Base-by-base conservation (phyloP, 352 stramenopile genomes). In the Globisporangium acanthophoron region DNA sequence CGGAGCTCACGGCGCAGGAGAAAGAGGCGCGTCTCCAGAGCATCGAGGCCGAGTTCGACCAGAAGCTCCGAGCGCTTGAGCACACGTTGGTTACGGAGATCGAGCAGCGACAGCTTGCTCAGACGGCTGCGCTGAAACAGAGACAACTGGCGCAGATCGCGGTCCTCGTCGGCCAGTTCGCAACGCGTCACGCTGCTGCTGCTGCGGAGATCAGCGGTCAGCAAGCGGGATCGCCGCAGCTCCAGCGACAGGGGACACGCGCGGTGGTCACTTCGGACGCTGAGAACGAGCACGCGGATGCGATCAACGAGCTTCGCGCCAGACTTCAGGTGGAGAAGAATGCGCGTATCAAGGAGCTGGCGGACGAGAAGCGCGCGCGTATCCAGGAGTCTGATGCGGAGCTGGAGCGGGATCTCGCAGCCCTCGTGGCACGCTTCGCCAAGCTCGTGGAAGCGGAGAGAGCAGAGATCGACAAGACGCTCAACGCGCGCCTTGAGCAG, bases 291-390 rank as follows among this genome's bases (percentile, higher is more conserved):
- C 60, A 56, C 43, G 65, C 79, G 1, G 75, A 87, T 29, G 56
- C 74, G 9, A 52, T 82, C 2, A 61, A 71, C 37, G 77, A 85
- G 35, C 65, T 88, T 40, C 67, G 75, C 9, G 69, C 69, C 16
- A 61, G 73, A 15, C 56, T 89, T 20, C 69, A 80, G 33, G 61
- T 90, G 9, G 75, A 90, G 45, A 59, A 67, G 9, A 65, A 84
- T 27, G 76, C 84, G 52, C 79, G 70, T 5, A 64, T 76, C 33
- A 61, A 54, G 47, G 64, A 82, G 45, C 62, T 90, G 2, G 31
- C 65, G 24, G 35, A 64, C 11, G 71, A 84, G 15, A 85, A 80
- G 58, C 65, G 58, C 20, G 41, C 47, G 20, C 66, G 65, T 20
- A n/a, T 87, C 0, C 53, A 50, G 15, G 37, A 68, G 39, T 58